A percentile compares a stretch with the other conserved stretches of the same genome.
Conservation (phyloP, 2,329 filamentous ascomycete genomes). For the Fusarium sp. region DNA sequence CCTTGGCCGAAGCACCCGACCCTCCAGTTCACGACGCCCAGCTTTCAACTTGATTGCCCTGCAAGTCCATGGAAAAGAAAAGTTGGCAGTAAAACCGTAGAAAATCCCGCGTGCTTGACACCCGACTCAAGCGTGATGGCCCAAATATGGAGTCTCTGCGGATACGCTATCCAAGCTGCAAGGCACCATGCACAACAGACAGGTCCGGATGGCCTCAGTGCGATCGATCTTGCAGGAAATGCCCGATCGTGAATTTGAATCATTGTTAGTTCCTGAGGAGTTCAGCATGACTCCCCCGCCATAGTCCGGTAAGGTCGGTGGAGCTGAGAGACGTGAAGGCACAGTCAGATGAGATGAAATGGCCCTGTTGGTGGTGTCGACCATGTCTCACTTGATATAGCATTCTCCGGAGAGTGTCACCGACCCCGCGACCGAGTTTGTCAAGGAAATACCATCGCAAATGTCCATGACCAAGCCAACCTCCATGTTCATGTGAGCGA, state of each 20-base stretch:
- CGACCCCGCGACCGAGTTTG: constrained; percentile 24
- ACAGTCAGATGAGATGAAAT: constrained; percentile 44
- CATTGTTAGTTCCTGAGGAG: constrained; percentile 32
- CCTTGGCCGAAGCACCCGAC: constrained; percentile 20
- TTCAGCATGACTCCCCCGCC: constrained; percentile 40
- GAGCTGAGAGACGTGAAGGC: constrained; percentile 25
- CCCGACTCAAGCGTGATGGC: constrained; percentile 29
- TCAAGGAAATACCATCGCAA: constrained; percentile 6
- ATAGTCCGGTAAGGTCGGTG: constrained; percentile 26
- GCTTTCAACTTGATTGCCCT: constrained; percentile 1
- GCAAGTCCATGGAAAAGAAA: neutral
- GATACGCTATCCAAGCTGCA: constrained; percentile 36
- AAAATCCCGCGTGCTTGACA: constrained; percentile 30
- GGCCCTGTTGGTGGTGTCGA: constrained; percentile 40
- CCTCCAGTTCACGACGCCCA: constrained; percentile 9
- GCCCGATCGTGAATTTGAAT: constrained; percentile 43
- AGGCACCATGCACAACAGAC: constrained; percentile 41
- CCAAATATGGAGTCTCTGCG: constrained; percentile 23
- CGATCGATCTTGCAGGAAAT: constrained; percentile 43
- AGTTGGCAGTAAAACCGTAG: constrained; percentile 12
- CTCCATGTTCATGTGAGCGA: constrained; percentile 15
- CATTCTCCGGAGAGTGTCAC: constrained; percentile 14
- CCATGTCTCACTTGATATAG: constrained; percentile 41
- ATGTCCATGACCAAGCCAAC: constrained; percentile 9
- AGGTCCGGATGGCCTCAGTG: constrained; percentile 20